A percentile compares a stretch with the other conserved stretches of the same genome.
These are phyloP conservation scores for Ophiostoma perfectum DNA, from an alignment of 2,329 filamentous ascomycete genomes.

Conservation along the genomic window DNA sequence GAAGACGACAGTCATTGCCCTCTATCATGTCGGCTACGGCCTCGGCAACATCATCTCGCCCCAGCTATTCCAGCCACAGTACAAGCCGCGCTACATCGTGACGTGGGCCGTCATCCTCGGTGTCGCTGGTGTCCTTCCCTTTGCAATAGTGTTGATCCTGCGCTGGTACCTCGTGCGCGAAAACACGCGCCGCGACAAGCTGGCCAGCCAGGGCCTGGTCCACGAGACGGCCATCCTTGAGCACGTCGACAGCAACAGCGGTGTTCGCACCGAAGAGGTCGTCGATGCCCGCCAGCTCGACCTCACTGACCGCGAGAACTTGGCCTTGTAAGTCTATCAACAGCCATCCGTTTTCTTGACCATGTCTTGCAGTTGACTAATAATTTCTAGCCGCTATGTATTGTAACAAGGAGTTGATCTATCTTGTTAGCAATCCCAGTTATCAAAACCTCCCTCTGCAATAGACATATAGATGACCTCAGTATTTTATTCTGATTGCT, in stretches of 20 bases:
- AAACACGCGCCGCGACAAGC: constrained; percentile 22
- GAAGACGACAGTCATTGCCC: constrained; percentile 58
- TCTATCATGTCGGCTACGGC: constrained; percentile 56
- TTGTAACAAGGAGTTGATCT: neutral
- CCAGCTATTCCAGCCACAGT: constrained; percentile 56
- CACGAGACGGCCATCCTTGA: constrained; percentile 21
- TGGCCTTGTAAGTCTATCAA: constrained; percentile 21
- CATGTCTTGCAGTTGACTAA: neutral
- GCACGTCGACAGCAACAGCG: constrained; percentile 18
- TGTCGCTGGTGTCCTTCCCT: constrained; percentile 8
- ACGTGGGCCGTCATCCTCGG: constrained; percentile 14
- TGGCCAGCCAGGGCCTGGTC: constrained; percentile 12
- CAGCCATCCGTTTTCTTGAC: neutral
- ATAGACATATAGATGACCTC: too few relatives aligned
- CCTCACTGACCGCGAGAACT: constrained; percentile 22
- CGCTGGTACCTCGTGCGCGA: constrained; percentile 22
- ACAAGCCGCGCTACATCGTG: constrained; percentile 39
- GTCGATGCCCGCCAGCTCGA: constrained; percentile 22
- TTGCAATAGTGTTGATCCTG: constrained; percentile 25
- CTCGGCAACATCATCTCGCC: constrained; percentile 57
- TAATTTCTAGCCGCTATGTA: neutral
- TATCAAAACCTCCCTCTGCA: too few relatives aligned
- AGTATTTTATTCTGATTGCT: too few relatives aligned
- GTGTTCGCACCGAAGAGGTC: constrained; percentile 15
- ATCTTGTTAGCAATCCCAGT: too few relatives aligned